These are phyloP conservation scores for Bryoerythrophyllum caledonicum DNA, from an alignment of 225 moss, liverwort and hornwort genomes.

Conservation along the genomic window DNA sequence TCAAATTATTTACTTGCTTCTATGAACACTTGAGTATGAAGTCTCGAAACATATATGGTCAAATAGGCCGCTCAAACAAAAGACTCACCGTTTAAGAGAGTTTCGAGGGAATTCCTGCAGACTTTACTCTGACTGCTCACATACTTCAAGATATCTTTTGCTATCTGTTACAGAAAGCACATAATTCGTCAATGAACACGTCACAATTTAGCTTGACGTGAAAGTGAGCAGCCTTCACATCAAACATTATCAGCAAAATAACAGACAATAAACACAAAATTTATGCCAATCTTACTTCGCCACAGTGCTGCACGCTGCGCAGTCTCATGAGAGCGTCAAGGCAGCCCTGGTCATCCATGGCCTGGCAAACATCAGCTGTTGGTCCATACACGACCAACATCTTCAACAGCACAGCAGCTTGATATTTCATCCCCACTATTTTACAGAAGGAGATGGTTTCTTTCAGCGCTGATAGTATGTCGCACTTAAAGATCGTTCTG, in stretches of 20 bases:
- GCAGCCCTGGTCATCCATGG: background rate
- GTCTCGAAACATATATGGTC: too few relatives aligned
- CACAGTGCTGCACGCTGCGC: background rate
- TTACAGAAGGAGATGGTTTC: background rate
- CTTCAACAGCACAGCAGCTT: conserved; percentile 23
- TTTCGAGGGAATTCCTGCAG: too few relatives aligned
- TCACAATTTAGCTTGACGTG: too few relatives aligned
- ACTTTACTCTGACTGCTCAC: too few relatives aligned
- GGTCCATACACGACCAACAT: conserved; percentile 21
- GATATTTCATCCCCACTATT: conserved; percentile 6
- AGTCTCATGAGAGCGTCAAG: conserved; percentile 17
- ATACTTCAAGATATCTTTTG: too few relatives aligned
- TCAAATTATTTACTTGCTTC: too few relatives aligned
- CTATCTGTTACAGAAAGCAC: too few relatives aligned
- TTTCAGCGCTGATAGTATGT: conserved; percentile 10
- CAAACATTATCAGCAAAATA: background rate
- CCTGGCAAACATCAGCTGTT: background rate
- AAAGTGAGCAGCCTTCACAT: too few relatives aligned
- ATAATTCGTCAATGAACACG: too few relatives aligned
- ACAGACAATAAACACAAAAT: background rate
- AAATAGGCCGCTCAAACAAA: too few relatives aligned
- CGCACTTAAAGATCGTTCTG: background rate
- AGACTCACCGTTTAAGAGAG: too few relatives aligned
- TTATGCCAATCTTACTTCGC: background rate
- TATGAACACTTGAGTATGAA: too few relatives aligned